phyloP scores from a whole-genome alignment of 345 rosid genomes.

The Rhodomyrtus tomentosa region DNA sequence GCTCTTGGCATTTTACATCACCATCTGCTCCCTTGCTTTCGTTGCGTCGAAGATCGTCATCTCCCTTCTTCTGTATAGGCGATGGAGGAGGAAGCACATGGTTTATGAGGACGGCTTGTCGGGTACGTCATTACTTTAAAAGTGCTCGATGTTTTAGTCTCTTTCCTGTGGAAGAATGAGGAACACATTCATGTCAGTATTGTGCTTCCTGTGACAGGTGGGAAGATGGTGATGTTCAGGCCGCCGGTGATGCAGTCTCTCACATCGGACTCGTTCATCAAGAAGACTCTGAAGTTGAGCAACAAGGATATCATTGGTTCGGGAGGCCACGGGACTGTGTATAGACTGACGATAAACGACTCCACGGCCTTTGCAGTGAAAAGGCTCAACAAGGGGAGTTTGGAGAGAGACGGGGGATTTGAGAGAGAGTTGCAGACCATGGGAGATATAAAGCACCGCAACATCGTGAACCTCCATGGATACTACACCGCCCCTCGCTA shows the following conservation, averaged over 20 bases:
- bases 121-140: conserved; percentile 17
- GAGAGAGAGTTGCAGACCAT: conserved; percentile 71
- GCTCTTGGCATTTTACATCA: conserved; percentile 42
- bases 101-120: conserved; percentile 32
- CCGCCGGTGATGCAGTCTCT: conserved; percentile 44
- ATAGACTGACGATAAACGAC: conserved; percentile 40
- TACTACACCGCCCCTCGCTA: conserved; percentile 47
- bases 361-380: conserved; percentile 65
- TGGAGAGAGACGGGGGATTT: conserved; percentile 66
- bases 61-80: conserved; percentile 48
- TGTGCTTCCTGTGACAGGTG: conserved; percentile 26
- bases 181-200: background rate
- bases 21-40: conserved; percentile 48
- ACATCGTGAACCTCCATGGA: conserved; percentile 77
- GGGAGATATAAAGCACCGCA: conserved; percentile 86
- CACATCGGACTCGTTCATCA: conserved; percentile 35
- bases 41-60: conserved; percentile 50
- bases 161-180: background rate
- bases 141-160: background rate
- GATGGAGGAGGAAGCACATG: conserved; percentile 49
- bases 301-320: conserved; percentile 73
- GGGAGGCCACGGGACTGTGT: conserved; percentile 78
- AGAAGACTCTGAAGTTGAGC: conserved; percentile 50
- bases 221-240: conserved; percentile 72
- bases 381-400: conserved; percentile 50